These are phyloP conservation scores for Candida silvatica DNA, from an alignment of 805 yeast species.

Conservation along the genomic window DNA sequence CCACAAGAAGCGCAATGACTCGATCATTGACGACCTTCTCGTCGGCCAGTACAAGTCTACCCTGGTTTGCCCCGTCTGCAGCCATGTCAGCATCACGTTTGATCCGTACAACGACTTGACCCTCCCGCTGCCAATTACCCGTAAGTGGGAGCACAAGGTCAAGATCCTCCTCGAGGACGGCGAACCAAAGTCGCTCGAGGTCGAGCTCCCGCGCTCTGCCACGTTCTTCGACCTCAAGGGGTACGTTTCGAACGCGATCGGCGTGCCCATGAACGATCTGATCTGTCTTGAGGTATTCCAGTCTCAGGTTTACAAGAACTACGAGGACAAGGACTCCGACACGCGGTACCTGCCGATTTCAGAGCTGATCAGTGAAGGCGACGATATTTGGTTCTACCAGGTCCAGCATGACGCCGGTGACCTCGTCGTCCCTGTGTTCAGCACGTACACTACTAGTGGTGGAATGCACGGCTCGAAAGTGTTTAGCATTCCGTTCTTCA, in stretches of 20 bases:
- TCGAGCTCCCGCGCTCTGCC: slow-evolving; percentile 61
- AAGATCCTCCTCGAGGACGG: slow-evolving; percentile 53
- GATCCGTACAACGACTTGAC: slow-evolving; percentile 93
- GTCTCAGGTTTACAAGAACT: slow-evolving; percentile 59
- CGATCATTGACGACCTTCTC: slow-evolving; percentile 76
- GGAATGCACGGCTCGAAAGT: slow-evolving; percentile 32
- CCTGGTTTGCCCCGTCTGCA: slow-evolving; percentile 77
- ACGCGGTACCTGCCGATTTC: slow-evolving; percentile 57
- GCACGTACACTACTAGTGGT: slow-evolving; percentile 30
- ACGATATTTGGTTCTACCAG: slow-evolving; percentile 56
- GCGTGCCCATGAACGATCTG: slow-evolving; percentile 28
- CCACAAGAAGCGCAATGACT: slow-evolving; percentile 75
- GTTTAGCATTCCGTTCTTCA: slow-evolving; percentile 74
- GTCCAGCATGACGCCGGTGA: slow-evolving; percentile 34
- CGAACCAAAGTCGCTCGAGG: slow-evolving; percentile 46
- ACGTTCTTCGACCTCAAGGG: slow-evolving; percentile 54
- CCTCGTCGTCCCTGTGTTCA: slow-evolving; percentile 54
- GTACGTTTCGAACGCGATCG: slow-evolving; percentile 46
- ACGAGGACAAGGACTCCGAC: slow-evolving; percentile 45
- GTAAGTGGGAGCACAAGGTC: slow-evolving; percentile 62
- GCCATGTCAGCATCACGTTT: slow-evolving; percentile 74
- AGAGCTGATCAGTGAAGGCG: slow-evolving; percentile 56
- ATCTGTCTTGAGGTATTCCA: slow-evolving; percentile 58
- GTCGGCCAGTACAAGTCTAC: slow-evolving; percentile 90
- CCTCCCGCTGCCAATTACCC: slow-evolving; percentile 73